Conservation (phyloP, 768 basidiomycete species). For the Phlebiopsis flavidoalba region DNA sequence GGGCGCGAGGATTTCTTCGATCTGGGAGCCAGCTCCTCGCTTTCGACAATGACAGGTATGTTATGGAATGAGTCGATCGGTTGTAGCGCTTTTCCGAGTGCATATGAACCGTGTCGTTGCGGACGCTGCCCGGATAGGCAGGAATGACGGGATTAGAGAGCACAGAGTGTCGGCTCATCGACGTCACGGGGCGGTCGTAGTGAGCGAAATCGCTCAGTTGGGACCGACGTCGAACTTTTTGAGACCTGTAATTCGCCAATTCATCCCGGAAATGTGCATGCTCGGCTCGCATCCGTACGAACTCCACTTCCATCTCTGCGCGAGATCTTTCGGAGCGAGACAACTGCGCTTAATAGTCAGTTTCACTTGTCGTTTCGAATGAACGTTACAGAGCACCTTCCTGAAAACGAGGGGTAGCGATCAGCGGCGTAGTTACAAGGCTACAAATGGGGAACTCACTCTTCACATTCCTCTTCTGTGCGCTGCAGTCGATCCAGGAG, state of each 20-base stretch:
- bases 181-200: constrained; percentile 4
- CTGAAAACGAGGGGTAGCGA: background rate
- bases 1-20: background rate
- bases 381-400: constrained; percentile 9
- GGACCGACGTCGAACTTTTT: background rate
- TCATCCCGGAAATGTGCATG: constrained; percentile 10
- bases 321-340: constrained; percentile 5
- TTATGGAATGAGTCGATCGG: background rate
- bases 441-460: background rate
- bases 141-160: background rate
- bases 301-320: constrained; percentile 5
- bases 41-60: background rate
- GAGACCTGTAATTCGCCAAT: constrained; percentile 5
- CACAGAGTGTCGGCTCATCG: background rate
- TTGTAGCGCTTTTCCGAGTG: background rate
- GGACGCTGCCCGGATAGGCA: background rate
- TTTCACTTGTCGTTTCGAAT: background rate
- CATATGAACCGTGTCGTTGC: background rate
- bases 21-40: background rate
- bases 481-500: constrained; percentile 11
- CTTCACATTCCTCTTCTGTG: constrained; percentile 11
- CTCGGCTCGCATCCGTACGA: constrained; percentile 7
- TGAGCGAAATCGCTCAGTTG: background rate
- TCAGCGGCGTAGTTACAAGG: background rate
- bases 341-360: constrained; percentile 4